Conservation (phyloP, 257 asterid genomes). For the Echium plantagineum region DNA sequence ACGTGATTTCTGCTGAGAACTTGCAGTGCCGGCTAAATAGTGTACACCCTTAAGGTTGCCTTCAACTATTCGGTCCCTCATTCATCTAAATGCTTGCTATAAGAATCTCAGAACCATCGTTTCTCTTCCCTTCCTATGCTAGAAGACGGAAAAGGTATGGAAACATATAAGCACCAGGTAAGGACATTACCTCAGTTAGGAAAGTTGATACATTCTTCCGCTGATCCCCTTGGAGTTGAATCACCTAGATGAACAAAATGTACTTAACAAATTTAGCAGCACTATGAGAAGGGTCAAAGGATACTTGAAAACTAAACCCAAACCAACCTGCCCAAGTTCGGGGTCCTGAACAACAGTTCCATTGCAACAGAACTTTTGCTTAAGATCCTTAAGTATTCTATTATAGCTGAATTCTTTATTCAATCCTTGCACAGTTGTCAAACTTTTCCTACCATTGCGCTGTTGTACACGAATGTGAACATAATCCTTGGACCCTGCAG, state of each 20-base stretch:
- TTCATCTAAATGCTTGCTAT: too few relatives aligned
- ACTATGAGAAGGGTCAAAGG: not conserved
- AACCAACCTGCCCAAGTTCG: constrained; percentile 73
- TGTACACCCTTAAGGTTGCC: too few relatives aligned
- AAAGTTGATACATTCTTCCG: constrained; percentile 70
- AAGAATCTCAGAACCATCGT: too few relatives aligned
- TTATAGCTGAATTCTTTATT: constrained; percentile 60
- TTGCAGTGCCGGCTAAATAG: too few relatives aligned
- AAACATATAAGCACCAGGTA: not conserved
- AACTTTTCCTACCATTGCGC: constrained; percentile 66
- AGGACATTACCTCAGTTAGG: constrained; percentile 46
- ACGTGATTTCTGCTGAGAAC: too few relatives aligned
- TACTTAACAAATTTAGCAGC: not conserved
- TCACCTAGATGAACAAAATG: constrained; percentile 28
- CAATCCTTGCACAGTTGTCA: constrained; percentile 62
- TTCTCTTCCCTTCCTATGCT: too few relatives aligned
- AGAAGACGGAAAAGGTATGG: too few relatives aligned
- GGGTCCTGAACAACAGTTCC: constrained; percentile 90
- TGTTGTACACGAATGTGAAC: constrained; percentile 67
- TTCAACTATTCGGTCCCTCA: too few relatives aligned
- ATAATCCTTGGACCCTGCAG: constrained; percentile 61
- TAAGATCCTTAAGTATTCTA: constrained; percentile 68
- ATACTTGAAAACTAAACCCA: not conserved
- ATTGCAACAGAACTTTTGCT: constrained; percentile 88
- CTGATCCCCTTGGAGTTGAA: constrained; percentile 88